Conservation (phyloP, 805 yeast species). For the Saturnispora besseyi region DNA sequence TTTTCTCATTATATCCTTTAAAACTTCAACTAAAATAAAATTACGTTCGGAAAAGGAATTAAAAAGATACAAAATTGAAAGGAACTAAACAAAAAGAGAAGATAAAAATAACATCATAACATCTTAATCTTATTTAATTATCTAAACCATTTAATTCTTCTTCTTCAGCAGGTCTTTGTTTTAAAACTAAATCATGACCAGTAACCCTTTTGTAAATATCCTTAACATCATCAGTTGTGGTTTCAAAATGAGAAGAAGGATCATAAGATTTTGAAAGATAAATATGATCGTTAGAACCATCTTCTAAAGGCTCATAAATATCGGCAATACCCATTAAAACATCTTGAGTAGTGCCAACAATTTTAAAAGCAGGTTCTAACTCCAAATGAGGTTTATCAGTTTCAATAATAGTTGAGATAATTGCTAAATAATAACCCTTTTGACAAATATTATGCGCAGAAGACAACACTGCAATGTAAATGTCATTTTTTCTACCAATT, state of each 20-base stretch:
- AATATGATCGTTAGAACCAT: slow-evolving; percentile 72
- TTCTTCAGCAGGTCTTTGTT: slow-evolving; percentile 61
- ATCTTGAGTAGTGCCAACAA: slow-evolving; percentile 72
- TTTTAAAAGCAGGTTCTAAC: slow-evolving; percentile 86
- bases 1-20: background rate
- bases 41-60: background rate
- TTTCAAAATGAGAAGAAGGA: slow-evolving; percentile 90
- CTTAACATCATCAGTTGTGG: slow-evolving; percentile 93
- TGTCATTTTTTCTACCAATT: slow-evolving; percentile 85
- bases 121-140: background rate
- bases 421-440: slow-evolving; percentile 83
- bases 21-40: background rate
- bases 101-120: background rate
- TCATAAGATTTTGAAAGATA: slow-evolving; percentile 86
- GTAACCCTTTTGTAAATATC: slow-evolving; percentile 86
- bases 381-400: slow-evolving; percentile 89
- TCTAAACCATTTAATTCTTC: slow-evolving; percentile 37
- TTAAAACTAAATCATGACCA: slow-evolving; percentile 84
- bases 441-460: slow-evolving; percentile 86
- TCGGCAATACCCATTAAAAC: slow-evolving; percentile 93
- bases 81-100: background rate
- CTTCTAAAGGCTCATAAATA: slow-evolving; percentile 74
- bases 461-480: slow-evolving; percentile 85
- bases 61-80: background rate
- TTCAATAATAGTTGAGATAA: slow-evolving; percentile 89